These are phyloP conservation scores for Hirschioporus abietinus DNA, from an alignment of 768 basidiomycete genomes.

Conservation along the genomic window DNA sequence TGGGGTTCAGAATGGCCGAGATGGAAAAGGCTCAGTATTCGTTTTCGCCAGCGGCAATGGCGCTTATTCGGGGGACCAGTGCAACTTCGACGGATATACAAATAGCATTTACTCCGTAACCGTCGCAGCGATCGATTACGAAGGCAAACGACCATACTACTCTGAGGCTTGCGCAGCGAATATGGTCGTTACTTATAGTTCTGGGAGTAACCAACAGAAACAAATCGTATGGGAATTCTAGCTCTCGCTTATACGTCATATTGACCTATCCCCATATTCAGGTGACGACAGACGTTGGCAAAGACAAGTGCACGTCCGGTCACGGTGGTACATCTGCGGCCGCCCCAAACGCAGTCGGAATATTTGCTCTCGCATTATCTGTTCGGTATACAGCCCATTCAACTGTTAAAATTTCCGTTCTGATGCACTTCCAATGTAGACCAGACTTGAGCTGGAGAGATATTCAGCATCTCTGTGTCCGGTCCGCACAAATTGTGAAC, in stretches of 20 bases:
- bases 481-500: constrained; percentile 35
- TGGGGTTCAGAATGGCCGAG: constrained; percentile 40
- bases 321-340: constrained; percentile 48
- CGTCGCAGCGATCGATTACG: constrained; percentile 40
- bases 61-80: constrained; percentile 42
- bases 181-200: constrained; percentile 42
- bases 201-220: constrained; percentile 42
- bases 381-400: constrained; percentile 26
- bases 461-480: constrained; percentile 39
- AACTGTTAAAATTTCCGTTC: background rate
- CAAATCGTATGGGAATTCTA: constrained; percentile 34
- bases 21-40: constrained; percentile 40
- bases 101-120: constrained; percentile 43
- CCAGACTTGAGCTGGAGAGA: constrained; percentile 48
- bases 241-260: background rate
- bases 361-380: constrained; percentile 40
- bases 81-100: constrained; percentile 51
- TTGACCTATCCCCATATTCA: constrained; percentile 13
- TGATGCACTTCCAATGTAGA: constrained; percentile 16
- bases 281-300: constrained; percentile 45
- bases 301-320: constrained; percentile 35
- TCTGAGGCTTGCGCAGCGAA: constrained; percentile 45
- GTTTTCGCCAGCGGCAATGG: constrained; percentile 49
- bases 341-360: constrained; percentile 41
- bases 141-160: constrained; percentile 43